These are phyloP conservation scores for Eucalyptus erythrocorys DNA, from an alignment of 345 rosid species.

Conservation along the genomic window DNA sequence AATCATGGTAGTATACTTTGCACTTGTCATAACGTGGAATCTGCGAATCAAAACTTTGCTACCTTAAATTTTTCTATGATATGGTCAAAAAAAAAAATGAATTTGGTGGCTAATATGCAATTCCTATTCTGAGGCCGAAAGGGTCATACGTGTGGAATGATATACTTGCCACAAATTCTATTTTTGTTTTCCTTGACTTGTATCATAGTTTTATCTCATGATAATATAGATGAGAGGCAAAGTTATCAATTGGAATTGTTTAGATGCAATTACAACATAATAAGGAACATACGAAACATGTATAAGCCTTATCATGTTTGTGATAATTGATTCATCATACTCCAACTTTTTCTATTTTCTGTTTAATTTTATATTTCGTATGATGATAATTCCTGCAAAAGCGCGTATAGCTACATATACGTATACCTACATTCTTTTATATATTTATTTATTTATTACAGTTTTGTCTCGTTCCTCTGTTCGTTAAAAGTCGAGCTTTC, in stretches of 20 bases:
- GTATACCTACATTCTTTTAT: neutral
- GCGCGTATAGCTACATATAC: neutral
- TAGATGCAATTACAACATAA: neutral
- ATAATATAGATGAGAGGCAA: neutral
- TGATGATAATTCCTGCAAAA: neutral
- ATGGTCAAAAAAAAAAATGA: too few species aligned
- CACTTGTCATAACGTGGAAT: too few species aligned
- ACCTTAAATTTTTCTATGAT: too few species aligned
- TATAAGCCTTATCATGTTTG: neutral
- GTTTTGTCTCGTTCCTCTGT: neutral
- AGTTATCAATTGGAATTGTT: neutral
- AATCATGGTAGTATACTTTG: too few species aligned
- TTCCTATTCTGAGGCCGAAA: rapidly evolving
- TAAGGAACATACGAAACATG: neutral
- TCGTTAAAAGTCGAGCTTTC: neutral
- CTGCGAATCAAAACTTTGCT: rapidly evolving
- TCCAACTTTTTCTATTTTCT: neutral
- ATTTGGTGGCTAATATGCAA: too few species aligned
- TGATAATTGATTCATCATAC: neutral
- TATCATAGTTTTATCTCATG: neutral
- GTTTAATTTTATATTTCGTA: neutral
- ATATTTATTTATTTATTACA: neutral
- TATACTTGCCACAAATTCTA: too few species aligned
- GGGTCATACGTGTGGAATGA: too few species aligned
- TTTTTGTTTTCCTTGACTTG: too few species aligned